Percentiles rank a stretch among this genome's conserved stretches.
Conservation (phyloP, 306 rosid genomes). For the Vigna trinervia region DNA sequence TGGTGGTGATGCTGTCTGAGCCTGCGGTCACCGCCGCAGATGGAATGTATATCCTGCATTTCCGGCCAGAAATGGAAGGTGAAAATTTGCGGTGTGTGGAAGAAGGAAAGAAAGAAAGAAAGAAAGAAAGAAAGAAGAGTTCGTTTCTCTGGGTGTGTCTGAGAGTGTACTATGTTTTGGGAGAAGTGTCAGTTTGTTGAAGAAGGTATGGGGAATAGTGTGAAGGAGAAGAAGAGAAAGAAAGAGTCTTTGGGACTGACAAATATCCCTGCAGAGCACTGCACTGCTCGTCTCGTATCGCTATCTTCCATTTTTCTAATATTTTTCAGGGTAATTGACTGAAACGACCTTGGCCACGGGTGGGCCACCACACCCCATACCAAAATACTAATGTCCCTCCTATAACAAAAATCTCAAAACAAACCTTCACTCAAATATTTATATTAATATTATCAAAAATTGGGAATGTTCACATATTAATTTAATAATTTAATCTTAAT, state of each 20-base stretch:
- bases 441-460: too few species aligned
- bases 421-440: too few species aligned
- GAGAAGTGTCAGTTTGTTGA: constrained; percentile 14
- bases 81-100: neutral
- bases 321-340: neutral
- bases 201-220: constrained; percentile 18
- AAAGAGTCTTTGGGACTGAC: constrained; percentile 16
- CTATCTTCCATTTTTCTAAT: constrained; percentile 20
- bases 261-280: constrained; percentile 30
- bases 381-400: neutral
- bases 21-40: constrained; percentile 60
- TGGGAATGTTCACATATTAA: too few species aligned
- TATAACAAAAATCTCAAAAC: too few species aligned
- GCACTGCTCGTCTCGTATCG: constrained; percentile 1
- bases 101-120: neutral
- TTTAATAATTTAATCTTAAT: too few species aligned
- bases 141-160: neutral
- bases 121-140: neutral
- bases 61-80: neutral
- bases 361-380: neutral
- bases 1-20: constrained; percentile 53
- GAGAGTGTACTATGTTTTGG: neutral
- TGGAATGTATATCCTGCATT: constrained; percentile 78
- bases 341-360: neutral
- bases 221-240: neutral